phyloP scores from a whole-genome alignment of 1,284 basidiomycete species.

The Kwoniella shivajii region DNA sequence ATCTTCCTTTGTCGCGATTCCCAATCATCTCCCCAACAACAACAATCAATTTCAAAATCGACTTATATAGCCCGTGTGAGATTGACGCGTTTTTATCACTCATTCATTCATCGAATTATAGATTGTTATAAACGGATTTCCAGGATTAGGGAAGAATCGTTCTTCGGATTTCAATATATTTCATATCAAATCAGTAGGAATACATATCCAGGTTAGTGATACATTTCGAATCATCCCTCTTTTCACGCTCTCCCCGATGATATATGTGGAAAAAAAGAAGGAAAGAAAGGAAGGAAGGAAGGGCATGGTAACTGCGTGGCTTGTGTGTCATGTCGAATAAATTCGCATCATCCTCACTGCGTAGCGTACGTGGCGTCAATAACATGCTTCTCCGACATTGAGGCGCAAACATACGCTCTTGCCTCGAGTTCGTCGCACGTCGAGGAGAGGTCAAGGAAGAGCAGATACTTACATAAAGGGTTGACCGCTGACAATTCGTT shows the following conservation, averaged over 20 bases:
- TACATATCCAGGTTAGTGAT: constrained; percentile 10
- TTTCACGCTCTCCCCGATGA: too few relatives aligned
- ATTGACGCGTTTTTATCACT: background rate
- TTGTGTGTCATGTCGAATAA: too few relatives aligned
- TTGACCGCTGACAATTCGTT: background rate
- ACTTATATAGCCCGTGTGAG: background rate
- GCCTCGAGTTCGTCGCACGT: too few relatives aligned
- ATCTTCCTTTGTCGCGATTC: constrained; percentile 6
- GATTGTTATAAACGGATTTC: background rate
- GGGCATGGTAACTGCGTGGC: too few relatives aligned
- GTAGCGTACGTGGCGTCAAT: too few relatives aligned
- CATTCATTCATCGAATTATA: background rate
- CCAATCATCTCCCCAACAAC: background rate
- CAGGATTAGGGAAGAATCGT: background rate
- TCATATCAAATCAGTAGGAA: background rate
- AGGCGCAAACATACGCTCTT: too few relatives aligned
- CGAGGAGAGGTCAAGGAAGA: too few relatives aligned
- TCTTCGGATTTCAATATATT: background rate
- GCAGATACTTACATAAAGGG: background rate
- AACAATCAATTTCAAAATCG: background rate
- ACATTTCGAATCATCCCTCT: background rate
- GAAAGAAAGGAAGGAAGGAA: too few relatives aligned
- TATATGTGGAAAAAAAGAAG: too few relatives aligned
- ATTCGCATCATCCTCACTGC: too few relatives aligned
- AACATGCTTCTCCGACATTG: too few relatives aligned